Percentiles rank a stretch among this genome's conserved stretches.
phyloP scores from a whole-genome alignment of 345 rosid species.

The Salix arbutifolia region DNA sequence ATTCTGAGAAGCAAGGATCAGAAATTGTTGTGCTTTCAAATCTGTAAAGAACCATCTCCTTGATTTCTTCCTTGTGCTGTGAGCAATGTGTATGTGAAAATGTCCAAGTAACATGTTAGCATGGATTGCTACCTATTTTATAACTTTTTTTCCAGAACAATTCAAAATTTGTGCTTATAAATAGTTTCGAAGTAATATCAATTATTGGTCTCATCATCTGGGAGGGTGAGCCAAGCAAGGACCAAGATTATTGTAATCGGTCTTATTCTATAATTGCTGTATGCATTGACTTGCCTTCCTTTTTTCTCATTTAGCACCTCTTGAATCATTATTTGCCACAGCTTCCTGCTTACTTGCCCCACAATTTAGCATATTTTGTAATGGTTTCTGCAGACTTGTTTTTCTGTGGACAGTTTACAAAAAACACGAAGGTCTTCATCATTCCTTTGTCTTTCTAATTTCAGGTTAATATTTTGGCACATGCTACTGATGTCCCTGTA shows the following conservation, averaged over 20 bases:
- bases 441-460: constrained; percentile 24
- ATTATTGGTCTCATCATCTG: neutral
- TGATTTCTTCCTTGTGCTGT: neutral
- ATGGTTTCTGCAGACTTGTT: neutral
- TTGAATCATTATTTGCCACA: neutral
- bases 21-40: neutral
- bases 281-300: neutral
- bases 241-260: too few species aligned
- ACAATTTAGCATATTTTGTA: too few species aligned
- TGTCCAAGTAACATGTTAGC: neutral
- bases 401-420: neutral
- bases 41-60: neutral
- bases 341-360: neutral
- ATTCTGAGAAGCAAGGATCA: neutral
- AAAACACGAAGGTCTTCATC: neutral
- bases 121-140: neutral
- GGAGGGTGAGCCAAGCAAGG: neutral
- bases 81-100: neutral
- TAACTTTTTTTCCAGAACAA: too few species aligned
- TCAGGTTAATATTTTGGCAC: constrained; percentile 87
- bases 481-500: constrained; percentile 66
- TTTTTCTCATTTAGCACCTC: neutral
- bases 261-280: too few species aligned
- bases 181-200: neutral
- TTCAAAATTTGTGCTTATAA: neutral